These are phyloP conservation scores for Phytophthora palmivora DNA, from an alignment of 352 stramenopile genomes.

Conservation along the genomic window DNA sequence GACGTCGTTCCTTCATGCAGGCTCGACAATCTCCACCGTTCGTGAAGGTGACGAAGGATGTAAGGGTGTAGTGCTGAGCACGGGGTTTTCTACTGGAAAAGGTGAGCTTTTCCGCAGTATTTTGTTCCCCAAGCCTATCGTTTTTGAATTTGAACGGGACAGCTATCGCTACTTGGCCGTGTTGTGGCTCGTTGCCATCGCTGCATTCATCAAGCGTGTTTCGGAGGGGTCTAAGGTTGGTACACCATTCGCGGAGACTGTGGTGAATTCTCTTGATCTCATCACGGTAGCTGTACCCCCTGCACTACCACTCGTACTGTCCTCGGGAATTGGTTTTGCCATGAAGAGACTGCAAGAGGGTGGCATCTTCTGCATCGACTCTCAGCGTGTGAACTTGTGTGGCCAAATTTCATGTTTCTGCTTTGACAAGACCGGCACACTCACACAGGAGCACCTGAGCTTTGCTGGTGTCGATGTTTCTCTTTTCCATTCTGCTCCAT, in stretches of 20 bases:
- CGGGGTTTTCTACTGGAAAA: constrained; percentile 52
- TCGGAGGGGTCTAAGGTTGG: constrained; percentile 14
- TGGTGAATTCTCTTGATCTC: constrained; percentile 51
- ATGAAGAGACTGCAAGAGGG: constrained; percentile 41
- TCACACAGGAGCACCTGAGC: constrained; percentile 55
- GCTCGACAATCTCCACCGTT: constrained; percentile 36
- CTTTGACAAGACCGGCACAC: constrained; percentile 76
- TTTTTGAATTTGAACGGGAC: constrained; percentile 50
- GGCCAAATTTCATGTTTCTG: constrained; percentile 66
- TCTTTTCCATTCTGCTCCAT: too few species aligned
- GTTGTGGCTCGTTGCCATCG: constrained; percentile 35
- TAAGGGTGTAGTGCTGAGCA: constrained; percentile 46
- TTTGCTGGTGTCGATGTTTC: constrained; percentile 42
- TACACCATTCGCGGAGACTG: constrained; percentile 25
- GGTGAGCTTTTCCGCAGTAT: too few species aligned
- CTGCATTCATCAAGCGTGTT: constrained; percentile 45
- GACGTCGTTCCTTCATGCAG: constrained; percentile 42
- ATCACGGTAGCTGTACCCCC: too few species aligned
- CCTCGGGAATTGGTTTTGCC: constrained; percentile 53
- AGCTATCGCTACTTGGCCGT: constrained; percentile 53
- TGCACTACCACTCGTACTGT: constrained; percentile 56
- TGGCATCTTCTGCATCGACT: constrained; percentile 51
- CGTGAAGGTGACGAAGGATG: constrained; percentile 26
- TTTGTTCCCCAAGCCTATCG: constrained; percentile 42
- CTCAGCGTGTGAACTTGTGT: constrained; percentile 54